A percentile compares a stretch with the other conserved stretches of the same genome.
These are phyloP conservation scores for Schizophyllum amplum DNA, from an alignment of 1,284 basidiomycete genomes.

Conservation along the genomic window DNA sequence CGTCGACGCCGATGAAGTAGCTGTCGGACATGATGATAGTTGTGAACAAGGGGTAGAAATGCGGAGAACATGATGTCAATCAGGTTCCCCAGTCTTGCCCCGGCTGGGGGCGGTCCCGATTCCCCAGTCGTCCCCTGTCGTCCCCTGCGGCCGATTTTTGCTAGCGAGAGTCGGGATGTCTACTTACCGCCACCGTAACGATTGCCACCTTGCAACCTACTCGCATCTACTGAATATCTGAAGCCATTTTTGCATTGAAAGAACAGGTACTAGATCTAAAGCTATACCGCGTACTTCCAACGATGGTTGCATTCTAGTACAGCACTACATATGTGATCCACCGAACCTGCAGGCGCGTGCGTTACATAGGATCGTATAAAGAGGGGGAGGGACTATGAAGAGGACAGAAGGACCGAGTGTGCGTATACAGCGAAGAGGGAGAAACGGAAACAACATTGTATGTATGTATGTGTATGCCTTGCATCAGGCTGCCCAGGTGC, in stretches of 20 bases:
- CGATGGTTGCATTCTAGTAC: background rate
- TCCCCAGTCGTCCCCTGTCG: background rate
- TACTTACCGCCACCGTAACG: too few species aligned
- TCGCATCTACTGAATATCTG: too few species aligned
- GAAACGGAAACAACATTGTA: background rate
- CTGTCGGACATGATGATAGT: conserved; percentile 20
- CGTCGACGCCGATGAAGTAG: conserved; percentile 68
- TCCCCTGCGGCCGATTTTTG: background rate
- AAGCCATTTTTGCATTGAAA: too few species aligned
- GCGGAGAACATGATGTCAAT: background rate
- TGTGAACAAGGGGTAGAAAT: background rate
- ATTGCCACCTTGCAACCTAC: too few species aligned
- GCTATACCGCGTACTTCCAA: background rate
- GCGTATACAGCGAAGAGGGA: background rate
- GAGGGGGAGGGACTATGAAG: background rate
- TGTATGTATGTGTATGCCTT: background rate
- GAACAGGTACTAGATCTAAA: background rate
- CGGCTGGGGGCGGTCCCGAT: too few species aligned
- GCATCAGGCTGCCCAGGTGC: background rate
- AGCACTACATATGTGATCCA: background rate
- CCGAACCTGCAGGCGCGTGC: background rate
- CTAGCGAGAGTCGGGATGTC: too few species aligned
- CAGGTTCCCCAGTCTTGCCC: background rate
- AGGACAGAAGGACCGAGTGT: background rate
- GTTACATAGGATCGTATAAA: background rate